Conservation (phyloP, 2,329 filamentous ascomycete genomes). For the Stromatinia cepivora region DNA sequence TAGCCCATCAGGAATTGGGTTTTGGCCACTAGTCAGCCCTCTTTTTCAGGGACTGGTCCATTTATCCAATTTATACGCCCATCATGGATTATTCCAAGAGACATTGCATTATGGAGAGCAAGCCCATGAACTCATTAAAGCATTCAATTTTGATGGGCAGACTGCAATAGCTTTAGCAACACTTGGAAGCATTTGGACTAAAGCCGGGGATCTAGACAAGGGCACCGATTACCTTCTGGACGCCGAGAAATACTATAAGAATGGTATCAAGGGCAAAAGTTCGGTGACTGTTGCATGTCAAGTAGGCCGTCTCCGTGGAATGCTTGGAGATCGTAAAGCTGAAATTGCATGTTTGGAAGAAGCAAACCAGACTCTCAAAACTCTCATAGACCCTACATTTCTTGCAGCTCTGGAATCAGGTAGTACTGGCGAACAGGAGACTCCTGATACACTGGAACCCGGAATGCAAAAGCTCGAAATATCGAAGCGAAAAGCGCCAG, state of each 20-base stretch:
- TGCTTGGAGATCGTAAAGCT: constrained; percentile 48
- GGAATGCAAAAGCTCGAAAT: constrained; percentile 37
- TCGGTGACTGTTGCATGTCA: constrained; percentile 54
- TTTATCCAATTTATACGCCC: constrained; percentile 75
- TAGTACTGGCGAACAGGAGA: constrained; percentile 30
- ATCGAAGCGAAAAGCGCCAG: constrained; percentile 39
- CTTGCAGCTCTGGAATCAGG: constrained; percentile 26
- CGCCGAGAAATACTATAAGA: constrained; percentile 54
- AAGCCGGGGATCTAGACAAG: constrained; percentile 59
- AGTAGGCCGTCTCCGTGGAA: constrained; percentile 54
- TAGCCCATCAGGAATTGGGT: constrained; percentile 60
- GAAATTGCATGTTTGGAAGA: constrained; percentile 52
- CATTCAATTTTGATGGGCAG: constrained; percentile 42
- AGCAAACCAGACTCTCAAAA: constrained; percentile 48
- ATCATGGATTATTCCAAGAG: constrained; percentile 84
- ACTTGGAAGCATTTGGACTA: constrained; percentile 56
- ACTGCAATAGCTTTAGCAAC: constrained; percentile 55
- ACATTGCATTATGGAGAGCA: constrained; percentile 86
- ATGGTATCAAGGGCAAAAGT: constrained; percentile 47
- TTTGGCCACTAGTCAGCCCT: constrained; percentile 77
- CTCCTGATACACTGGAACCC: constrained; percentile 29
- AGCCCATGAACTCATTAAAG: constrained; percentile 68
- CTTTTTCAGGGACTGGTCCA: constrained; percentile 72
- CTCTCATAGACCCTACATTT: constrained; percentile 45
- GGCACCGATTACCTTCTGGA: constrained; percentile 56